Base-by-base conservation (phyloP, 2,329 filamentous ascomycete genomes). In the Diplodia seriata region DNA sequence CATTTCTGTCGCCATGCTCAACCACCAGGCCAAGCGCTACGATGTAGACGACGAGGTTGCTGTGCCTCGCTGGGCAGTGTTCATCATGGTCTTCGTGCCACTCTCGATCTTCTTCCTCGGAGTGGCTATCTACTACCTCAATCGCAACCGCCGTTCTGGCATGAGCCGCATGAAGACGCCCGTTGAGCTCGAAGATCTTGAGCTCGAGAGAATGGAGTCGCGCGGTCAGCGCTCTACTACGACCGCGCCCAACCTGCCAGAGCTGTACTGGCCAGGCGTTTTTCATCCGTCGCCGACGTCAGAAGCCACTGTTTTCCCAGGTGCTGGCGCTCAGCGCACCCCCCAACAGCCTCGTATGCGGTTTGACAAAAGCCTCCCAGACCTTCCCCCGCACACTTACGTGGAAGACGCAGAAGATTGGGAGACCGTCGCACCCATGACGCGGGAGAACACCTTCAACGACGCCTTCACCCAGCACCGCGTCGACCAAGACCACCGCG, bases 401-500 rank as follows among this genome's bases (percentile, higher is more conserved):
- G 43, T 5, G 6, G 59, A 54, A 2, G 50, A 54, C 20, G 14
- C 14, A 18, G 61, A 64, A 33, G 50, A 64, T 7, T 51, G 50
- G 49, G 50, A 64, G 14, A 62, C 57, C 11, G 59, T 33, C 14
- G 23, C 26, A 5, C n/a, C 38, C 43, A 18, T 50, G 1, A 36
- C 31, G 18, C 31, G 31, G 31, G n/a, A 53, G 9, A 40, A 51
- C 61, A 14, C 26, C 12, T 53, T 78, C 4, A 75, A 75, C 15
- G 72, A 73, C 12, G 77, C 57, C 9, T 62, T 62, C 73, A 38
- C 77, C 76, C 73, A 78, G 78, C 70, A 80, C 71, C 73, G 80
- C 40, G 76, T 75, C 53, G 68, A 86, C 15, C 75, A 83, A 54
- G 85, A 47, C 12, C 43, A n/a, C 43, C 43, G 43, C 43, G 43